Base-by-base conservation (phyloP, 495 filamentous ascomycete species). In the Aspergillus panamensis region DNA sequence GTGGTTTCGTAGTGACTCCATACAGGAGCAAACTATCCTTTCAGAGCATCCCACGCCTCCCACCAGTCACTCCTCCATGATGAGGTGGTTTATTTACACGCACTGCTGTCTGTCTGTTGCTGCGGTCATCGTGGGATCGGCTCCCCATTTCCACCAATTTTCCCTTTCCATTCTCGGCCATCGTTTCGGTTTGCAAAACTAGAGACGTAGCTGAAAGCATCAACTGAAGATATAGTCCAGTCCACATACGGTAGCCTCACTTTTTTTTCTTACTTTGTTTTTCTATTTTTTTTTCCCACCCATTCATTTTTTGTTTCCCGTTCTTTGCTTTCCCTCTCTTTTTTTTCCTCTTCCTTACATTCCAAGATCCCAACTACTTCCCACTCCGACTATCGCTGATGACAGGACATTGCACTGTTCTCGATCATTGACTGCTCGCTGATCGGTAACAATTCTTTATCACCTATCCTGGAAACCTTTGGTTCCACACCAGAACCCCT, bases 1-100 rank as follows among this genome's bases (percentile, higher is more conserved):
- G n/a, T n/a, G n/a, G n/a, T n/a, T n/a, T 25, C 25, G 25, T 25
- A 25, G 25, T 25, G 25, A 16, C 37, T 12, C 16, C 5, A 5
- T 25, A 25, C 25, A 25, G 37, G 8, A 13, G 13, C 6, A 14
- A n/a, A 29, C 13, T 14, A 20, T 31, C 32, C 52, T 33, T 40
- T 9, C 29, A 40, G 20, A 47, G 48, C 39, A 55, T 57, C 59
- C 59, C 59, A 61, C 59, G 59, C 56, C 59, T 57, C 56, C 48
- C 40, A 39, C 31, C 25, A 25, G 25, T 25, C 25, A 25, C 25
- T 25, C 2, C 25, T 25, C 25, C 25, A 25, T 25, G 25, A 25
- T 25, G 25, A 25, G 5, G 25, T 25, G 25, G 25, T 25, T n/a
- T n/a, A 5, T 25, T 25, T 25, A 25, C 25, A 25, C 25, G 25